phyloP scores from a whole-genome alignment of 495 filamentous ascomycete species.

The Penicilliopsis zonata region DNA sequence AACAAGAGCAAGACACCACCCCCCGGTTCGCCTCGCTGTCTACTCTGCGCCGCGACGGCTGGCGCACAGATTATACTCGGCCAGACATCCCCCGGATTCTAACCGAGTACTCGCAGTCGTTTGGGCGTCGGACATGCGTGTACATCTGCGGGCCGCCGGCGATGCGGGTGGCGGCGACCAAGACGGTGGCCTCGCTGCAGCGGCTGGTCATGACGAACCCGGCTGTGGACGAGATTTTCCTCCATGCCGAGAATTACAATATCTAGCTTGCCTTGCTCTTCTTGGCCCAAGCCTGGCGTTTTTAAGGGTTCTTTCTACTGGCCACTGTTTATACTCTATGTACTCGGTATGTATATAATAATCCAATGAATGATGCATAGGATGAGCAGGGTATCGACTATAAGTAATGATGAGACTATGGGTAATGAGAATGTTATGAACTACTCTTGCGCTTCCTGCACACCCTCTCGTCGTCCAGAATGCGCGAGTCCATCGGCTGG shows the following conservation, averaged over 20 bases:
- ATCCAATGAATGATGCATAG: no score
- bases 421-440: no score
- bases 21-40: constrained; percentile 76
- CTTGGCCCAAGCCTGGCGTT: constrained; percentile 3
- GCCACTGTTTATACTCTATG: no score
- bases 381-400: no score
- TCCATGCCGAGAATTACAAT: constrained; percentile 94
- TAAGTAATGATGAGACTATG: no score
- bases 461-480: constrained; percentile 10
- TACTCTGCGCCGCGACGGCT: constrained; percentile 60
- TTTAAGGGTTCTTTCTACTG: no score
- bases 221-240: constrained; percentile 75
- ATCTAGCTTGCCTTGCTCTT: constrained; percentile 45
- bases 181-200: constrained; percentile 73
- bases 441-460: constrained; percentile 31
- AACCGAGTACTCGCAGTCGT: constrained; percentile 61
- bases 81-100: constrained; percentile 80
- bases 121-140: constrained; percentile 77
- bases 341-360: no score
- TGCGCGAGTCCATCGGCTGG: constrained; percentile 6
- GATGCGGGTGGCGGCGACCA: constrained; percentile 80
- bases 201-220: constrained; percentile 65
- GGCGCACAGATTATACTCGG: constrained; percentile 87
- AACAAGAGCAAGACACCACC: constrained; percentile 40
- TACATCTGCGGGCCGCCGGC: constrained; percentile 84